Evolutionary conservation across 805 yeast genomes (phyloP).

Genomic region (Lipomyces mesembrius): DNA sequence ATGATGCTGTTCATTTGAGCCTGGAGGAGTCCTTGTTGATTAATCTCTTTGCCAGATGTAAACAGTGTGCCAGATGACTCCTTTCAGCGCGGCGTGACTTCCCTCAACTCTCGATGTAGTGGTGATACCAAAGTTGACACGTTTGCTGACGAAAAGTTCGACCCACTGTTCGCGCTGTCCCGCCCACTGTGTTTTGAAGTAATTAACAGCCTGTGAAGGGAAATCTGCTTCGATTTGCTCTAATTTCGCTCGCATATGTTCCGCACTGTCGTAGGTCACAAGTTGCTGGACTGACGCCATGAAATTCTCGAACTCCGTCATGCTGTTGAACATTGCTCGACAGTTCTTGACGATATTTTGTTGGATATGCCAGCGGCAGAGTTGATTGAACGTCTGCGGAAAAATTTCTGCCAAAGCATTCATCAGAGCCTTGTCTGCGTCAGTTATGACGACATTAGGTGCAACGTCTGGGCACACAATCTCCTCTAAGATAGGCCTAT

Average conservation of each 20-base stretch:
- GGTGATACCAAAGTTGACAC: too few relatives aligned
- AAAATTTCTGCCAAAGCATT: neutral
- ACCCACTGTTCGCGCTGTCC: neutral
- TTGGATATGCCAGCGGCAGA: neutral
- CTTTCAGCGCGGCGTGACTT: too few relatives aligned
- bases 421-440: neutral
- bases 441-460: neutral
- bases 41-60: too few relatives aligned
- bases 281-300: neutral
- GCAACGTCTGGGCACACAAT: neutral
- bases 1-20: too few relatives aligned
- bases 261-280: neutral
- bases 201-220: neutral
- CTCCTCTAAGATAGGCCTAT: neutral
- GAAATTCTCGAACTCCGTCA: neutral
- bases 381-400: neutral
- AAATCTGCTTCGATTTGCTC: neutral
- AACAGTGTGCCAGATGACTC: too few relatives aligned
- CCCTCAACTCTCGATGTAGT: too few relatives aligned
- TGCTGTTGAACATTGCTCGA: neutral
- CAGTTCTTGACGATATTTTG: neutral
- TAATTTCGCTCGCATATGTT: neutral
- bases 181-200: neutral
- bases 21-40: too few relatives aligned
- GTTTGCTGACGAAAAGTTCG: neutral